Evolutionary conservation across 495 filamentous ascomycete genomes (phyloP).

Genomic region (Penicillium macrosclerotiorum): DNA sequence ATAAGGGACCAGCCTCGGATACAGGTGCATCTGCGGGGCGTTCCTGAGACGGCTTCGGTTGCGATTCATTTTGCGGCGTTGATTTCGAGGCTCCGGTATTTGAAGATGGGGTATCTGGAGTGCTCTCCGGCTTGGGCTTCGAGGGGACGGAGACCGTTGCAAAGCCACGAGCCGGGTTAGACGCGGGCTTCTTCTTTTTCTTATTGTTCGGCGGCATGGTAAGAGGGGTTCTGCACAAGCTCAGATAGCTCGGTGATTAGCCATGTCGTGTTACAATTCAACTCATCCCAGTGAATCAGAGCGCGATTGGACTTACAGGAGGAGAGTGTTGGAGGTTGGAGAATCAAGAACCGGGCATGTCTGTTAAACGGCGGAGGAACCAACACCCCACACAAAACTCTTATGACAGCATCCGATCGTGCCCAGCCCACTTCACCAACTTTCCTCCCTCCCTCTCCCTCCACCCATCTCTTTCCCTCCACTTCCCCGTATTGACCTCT

Average conservation of each 20-base stretch:
- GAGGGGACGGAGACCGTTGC: slow-evolving; percentile 88
- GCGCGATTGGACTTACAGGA: slow-evolving; percentile 7
- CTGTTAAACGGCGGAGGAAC: slow-evolving; percentile 20
- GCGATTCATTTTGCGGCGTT: slow-evolving; percentile 43
- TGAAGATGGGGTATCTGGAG: slow-evolving; percentile 25
- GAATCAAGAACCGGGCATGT: slow-evolving; percentile 19
- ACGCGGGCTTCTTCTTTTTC: slow-evolving; percentile 81
- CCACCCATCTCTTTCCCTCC: slow-evolving; percentile 17
- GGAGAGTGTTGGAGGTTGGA: slow-evolving; percentile 5
- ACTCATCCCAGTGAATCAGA: background rate
- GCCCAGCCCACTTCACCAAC: slow-evolving; percentile 25
- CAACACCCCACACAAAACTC: slow-evolving; percentile 39
- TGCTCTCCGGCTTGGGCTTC: slow-evolving; percentile 51
- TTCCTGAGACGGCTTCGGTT: slow-evolving; percentile 22
- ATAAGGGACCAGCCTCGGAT: slow-evolving; percentile 23
- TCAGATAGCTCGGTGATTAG: background rate
- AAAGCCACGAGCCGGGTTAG: slow-evolving; percentile 86
- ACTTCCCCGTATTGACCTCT: slow-evolving; percentile 30
- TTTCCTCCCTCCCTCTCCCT: slow-evolving; percentile 12
- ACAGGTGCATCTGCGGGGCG: slow-evolving; percentile 17
- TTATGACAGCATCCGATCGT: slow-evolving; percentile 45
- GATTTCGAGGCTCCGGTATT: slow-evolving; percentile 36
- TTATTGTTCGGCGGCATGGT: slow-evolving; percentile 73
- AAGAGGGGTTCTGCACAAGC: slow-evolving; percentile 12
- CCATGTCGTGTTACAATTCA: background rate